A percentile compares a stretch with the other conserved stretches of the same genome.
These are phyloP conservation scores for Mycena olivaceomarginata DNA, from an alignment of 768 basidiomycete genomes.

Conservation along the genomic window DNA sequence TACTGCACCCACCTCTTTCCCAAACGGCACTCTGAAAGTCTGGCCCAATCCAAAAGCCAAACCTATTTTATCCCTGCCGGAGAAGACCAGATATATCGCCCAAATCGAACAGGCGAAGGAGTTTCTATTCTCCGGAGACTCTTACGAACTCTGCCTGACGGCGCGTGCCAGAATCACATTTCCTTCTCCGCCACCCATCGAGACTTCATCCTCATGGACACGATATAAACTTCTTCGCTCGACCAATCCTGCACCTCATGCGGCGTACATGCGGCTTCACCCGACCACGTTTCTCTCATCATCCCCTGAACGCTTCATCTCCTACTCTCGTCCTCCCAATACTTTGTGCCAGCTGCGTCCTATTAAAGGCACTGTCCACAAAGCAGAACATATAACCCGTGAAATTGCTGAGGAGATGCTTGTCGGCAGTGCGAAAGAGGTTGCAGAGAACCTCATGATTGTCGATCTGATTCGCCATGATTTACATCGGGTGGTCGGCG, in stretches of 20 bases:
- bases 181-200: too few species aligned
- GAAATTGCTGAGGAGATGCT: slow-evolving; percentile 79
- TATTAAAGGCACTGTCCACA: slow-evolving; percentile 94
- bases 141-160: slow-evolving; percentile 95
- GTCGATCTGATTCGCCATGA: slow-evolving; percentile 97
- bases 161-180: too few species aligned
- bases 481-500: slow-evolving; percentile 88
- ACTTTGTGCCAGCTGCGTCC: slow-evolving; percentile 90
- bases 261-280: slow-evolving; percentile 86
- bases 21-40: too few species aligned
- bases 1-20: too few species aligned
- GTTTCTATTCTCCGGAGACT: slow-evolving; percentile 87
- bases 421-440: slow-evolving; percentile 84
- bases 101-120: slow-evolving; percentile 85
- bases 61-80: slow-evolving; percentile 68
- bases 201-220: slow-evolving; percentile 80
- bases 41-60: slow-evolving; percentile 20
- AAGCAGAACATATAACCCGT: slow-evolving; percentile 77
- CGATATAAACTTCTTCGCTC: slow-evolving; percentile 83
- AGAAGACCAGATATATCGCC: slow-evolving; percentile 76
- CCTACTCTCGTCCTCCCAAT: slow-evolving; percentile 79
- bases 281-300: slow-evolving; percentile 89
- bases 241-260: slow-evolving; percentile 92
- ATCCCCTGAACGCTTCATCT: slow-evolving; percentile 95
- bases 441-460: slow-evolving; percentile 99